phyloP scores from a whole-genome alignment of 2,329 filamentous ascomycete species.

The Cladophialophora exuberans region DNA sequence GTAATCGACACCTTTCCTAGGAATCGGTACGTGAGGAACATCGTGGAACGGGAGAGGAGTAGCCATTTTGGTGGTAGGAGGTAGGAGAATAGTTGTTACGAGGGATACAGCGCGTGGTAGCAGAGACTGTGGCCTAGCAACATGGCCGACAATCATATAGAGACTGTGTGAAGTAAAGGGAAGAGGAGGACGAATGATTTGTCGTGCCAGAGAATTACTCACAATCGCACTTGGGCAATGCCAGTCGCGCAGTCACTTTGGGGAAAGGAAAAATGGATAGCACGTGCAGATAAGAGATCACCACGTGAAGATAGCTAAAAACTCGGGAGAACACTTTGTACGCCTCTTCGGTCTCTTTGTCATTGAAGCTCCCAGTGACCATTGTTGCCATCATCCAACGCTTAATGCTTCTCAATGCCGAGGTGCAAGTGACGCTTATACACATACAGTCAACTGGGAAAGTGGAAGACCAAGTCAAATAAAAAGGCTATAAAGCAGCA shows the following conservation, averaged over 20 bases:
- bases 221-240: constrained; percentile 9
- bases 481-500: not conserved
- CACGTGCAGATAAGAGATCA: constrained; percentile 6
- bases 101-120: constrained; percentile 29
- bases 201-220: not conserved
- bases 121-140: constrained; percentile 29
- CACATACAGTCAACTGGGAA: constrained; percentile 6
- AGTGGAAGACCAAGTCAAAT: not conserved
- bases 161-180: constrained; percentile 1
- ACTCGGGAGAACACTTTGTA: not conserved
- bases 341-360: not conserved
- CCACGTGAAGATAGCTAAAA: constrained; percentile 14
- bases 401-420: constrained; percentile 6
- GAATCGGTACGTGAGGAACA: constrained; percentile 75
- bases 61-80: constrained; percentile 12
- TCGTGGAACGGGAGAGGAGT: constrained; percentile 1
- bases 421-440: constrained; percentile 14
- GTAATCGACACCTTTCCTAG: constrained; percentile 87
- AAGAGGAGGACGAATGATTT: constrained; percentile 1
- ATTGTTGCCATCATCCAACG: not conserved
- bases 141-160: constrained; percentile 31
- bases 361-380: not conserved
- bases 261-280: not conserved
- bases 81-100: constrained; percentile 16
- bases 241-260: no score